Percentiles rank a stretch among this genome's conserved stretches.
These are phyloP conservation scores for Arthrobotrys musiformis DNA, from an alignment of 2,329 filamentous ascomycete species.

Conservation along the genomic window DNA sequence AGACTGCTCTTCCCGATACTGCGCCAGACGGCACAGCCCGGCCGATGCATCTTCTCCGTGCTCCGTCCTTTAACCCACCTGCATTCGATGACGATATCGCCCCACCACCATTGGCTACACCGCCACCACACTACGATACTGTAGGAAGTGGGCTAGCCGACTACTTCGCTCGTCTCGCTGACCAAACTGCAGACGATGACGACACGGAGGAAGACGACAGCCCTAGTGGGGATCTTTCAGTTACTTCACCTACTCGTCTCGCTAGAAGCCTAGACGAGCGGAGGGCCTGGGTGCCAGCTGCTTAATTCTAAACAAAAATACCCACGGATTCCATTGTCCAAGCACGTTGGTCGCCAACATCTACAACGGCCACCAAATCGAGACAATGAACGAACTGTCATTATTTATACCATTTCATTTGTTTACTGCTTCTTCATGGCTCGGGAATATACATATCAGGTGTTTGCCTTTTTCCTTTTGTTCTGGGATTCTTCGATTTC, in stretches of 20 bases:
- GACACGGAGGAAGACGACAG: slow-evolving; percentile 67
- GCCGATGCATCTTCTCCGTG: slow-evolving; percentile 84
- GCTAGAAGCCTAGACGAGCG: slow-evolving; percentile 72
- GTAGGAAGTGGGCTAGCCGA: slow-evolving; percentile 79
- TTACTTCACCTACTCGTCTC: slow-evolving; percentile 44
- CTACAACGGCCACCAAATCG: neutral
- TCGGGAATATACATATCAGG: slow-evolving; percentile 22
- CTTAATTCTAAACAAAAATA: slow-evolving; percentile 49
- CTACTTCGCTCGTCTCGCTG: slow-evolving; percentile 83
- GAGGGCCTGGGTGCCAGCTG: slow-evolving; percentile 68
- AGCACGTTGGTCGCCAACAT: neutral
- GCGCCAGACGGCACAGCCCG: slow-evolving; percentile 67
- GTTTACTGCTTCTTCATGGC: neutral
- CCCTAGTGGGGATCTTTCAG: slow-evolving; percentile 67
- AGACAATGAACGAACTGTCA: neutral
- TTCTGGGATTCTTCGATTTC: slow-evolving; percentile 14
- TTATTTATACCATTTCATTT: slow-evolving; percentile 16
- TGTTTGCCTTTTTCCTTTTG: slow-evolving; percentile 2
- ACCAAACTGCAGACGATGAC: slow-evolving; percentile 63
- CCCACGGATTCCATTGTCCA: slow-evolving; percentile 36
- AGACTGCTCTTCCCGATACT: slow-evolving; percentile 59
- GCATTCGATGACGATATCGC: slow-evolving; percentile 84
- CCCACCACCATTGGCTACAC: slow-evolving; percentile 78
- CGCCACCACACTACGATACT: slow-evolving; percentile 84
- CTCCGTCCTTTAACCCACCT: slow-evolving; percentile 87